Conservation (phyloP, 768 basidiomycete species). For the Cystobasidium tubakii region DNA sequence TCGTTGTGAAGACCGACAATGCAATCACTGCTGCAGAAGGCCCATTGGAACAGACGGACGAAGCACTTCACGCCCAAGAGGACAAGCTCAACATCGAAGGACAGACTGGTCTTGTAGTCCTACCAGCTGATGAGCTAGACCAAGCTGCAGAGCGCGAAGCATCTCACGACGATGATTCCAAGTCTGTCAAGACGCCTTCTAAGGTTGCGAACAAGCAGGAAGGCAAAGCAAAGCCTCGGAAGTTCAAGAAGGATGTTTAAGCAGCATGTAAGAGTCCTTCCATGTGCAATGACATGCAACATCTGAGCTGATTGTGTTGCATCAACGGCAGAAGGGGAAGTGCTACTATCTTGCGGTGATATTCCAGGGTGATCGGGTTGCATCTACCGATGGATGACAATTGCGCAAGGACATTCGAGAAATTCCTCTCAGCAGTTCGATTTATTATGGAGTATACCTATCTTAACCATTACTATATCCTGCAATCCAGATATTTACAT, state of each 20-base stretch:
- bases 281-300: too few species aligned
- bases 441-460: too few species aligned
- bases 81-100: neutral
- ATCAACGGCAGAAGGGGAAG: too few species aligned
- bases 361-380: too few species aligned
- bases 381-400: too few species aligned
- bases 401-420: too few species aligned
- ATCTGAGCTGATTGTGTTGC: too few species aligned
- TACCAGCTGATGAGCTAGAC: neutral
- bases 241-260: neutral
- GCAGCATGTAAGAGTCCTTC: neutral
- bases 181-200: neutral
- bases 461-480: too few species aligned
- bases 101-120: slow-evolving; percentile 1
- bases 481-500: too few species aligned
- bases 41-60: neutral
- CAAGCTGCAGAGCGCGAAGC: neutral
- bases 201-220: neutral
- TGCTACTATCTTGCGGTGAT: too few species aligned
- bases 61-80: neutral
- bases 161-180: neutral
- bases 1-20: neutral
- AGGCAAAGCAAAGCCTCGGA: neutral
- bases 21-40: neutral
- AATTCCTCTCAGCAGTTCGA: too few species aligned